These are phyloP conservation scores for Aegilops tauschii DNA, from an alignment of 176 grass and related monocot genomes.

Conservation along the genomic window DNA sequence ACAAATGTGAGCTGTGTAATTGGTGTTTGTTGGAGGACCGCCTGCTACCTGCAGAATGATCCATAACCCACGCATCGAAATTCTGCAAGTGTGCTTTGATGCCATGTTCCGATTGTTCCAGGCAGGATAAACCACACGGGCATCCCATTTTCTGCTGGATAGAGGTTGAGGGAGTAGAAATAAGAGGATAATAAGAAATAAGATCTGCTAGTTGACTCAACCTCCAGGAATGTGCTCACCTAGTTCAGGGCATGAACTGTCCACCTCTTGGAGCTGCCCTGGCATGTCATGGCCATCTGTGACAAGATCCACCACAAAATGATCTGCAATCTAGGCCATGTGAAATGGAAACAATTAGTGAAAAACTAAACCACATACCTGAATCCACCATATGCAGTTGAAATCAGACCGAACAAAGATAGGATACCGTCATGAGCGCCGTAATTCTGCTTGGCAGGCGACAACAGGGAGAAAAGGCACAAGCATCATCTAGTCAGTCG, in stretches of 20 bases:
- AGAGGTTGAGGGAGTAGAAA: conserved; percentile 1
- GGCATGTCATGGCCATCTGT: neutral
- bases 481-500: neutral
- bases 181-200: neutral
- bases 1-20: neutral
- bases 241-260: conserved; percentile 1
- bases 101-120: neutral
- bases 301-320: conserved; percentile 19
- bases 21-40: neutral
- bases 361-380: neutral
- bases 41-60: neutral
- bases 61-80: neutral
- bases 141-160: neutral
- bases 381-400: neutral
- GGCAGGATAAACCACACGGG: neutral
- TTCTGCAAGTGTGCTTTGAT: neutral
- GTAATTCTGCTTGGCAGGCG: neutral
- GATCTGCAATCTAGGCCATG: neutral
- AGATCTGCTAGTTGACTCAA: conserved; percentile 18
- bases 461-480: neutral
- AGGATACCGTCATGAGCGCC: neutral
- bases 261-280: conserved; percentile 8
- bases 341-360: neutral
- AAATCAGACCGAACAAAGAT: neutral
- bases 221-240: neutral